Percentiles rank a stretch among this genome's conserved stretches.
Evolutionary conservation across 2,329 filamentous ascomycete genomes (phyloP).

Genomic region (Mariannaea sp.): DNA sequence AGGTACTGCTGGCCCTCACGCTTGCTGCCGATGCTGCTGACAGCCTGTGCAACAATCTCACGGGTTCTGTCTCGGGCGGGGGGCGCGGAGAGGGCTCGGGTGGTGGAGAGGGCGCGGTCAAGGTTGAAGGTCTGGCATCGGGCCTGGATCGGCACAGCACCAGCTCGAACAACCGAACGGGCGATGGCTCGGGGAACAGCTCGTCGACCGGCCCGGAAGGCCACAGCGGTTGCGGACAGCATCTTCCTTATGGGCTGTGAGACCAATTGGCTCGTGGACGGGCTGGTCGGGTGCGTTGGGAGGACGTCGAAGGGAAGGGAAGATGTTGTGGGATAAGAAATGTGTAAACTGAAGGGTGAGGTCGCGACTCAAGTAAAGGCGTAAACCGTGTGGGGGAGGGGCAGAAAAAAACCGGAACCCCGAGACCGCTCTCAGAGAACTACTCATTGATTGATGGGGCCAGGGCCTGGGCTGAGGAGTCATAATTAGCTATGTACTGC

Average conservation of each 20-base stretch:
- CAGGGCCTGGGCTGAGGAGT: too few species aligned
- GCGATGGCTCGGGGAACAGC: conserved; percentile 41
- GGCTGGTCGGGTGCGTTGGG: conserved; percentile 5
- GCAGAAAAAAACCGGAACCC: conserved; percentile 26
- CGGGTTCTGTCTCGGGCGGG: conserved; percentile 38
- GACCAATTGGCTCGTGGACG: conserved; percentile 32
- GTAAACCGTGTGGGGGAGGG: conserved; percentile 23
- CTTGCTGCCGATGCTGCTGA: conserved; percentile 96
- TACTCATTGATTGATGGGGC: too few species aligned
- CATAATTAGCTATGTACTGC: too few species aligned
- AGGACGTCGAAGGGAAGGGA: conserved; percentile 7
- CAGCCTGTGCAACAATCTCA: conserved; percentile 56
- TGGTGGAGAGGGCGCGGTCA: conserved; percentile 38
- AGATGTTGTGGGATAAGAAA: conserved; percentile 12
- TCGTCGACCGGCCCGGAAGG: conserved; percentile 51
- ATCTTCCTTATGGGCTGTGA: conserved; percentile 40
- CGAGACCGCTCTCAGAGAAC: too few species aligned
- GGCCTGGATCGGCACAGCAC: conserved; percentile 24
- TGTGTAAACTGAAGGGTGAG: conserved; percentile 6
- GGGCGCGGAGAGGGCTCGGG: conserved; percentile 25
- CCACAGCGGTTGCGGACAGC: conserved; percentile 50
- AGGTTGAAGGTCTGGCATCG: conserved; percentile 30
- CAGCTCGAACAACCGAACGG: conserved; percentile 16
- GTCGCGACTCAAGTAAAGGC: background rate
- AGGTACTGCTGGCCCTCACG: conserved; percentile 97